Conservation (phyloP, 1,284 basidiomycete genomes). For the Papiliotrema nemorosa region DNA sequence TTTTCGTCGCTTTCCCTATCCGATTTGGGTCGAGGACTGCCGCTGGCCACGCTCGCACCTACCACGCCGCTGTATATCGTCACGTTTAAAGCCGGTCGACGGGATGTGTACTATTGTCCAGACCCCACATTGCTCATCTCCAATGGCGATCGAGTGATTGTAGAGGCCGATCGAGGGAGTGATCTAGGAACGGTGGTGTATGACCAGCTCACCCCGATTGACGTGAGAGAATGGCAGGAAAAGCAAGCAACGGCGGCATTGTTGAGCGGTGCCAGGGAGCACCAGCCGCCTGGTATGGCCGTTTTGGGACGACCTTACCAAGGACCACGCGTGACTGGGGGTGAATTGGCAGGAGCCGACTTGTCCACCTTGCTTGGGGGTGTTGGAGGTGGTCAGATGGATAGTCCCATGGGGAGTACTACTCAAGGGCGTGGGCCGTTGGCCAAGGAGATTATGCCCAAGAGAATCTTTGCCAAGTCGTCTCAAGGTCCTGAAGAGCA, state of each 20-base stretch:
- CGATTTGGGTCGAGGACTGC: conserved; percentile 85
- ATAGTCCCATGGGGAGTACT: conserved; percentile 25
- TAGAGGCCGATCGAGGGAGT: conserved; percentile 89
- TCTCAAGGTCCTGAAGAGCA: conserved; percentile 65
- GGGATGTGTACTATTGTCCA: conserved; percentile 86
- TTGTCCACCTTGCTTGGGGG: conserved; percentile 36
- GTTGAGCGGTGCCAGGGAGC: conserved; percentile 43
- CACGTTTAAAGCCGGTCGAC: conserved; percentile 94
- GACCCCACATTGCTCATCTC: conserved; percentile 57
- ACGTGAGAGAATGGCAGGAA: conserved; percentile 86
- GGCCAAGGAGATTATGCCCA: conserved; percentile 86
- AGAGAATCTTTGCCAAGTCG: conserved; percentile 96
- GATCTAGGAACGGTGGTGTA: conserved; percentile 88
- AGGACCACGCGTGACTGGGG: conserved; percentile 26
- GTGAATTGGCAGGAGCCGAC: conserved; percentile 43
- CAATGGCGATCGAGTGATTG: conserved; percentile 88
- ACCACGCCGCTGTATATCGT: conserved; percentile 91
- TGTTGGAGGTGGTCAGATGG: conserved; percentile 41
- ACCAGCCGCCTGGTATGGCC: conserved; percentile 50
- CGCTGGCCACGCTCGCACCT: conserved; percentile 72
- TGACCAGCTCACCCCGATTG: conserved; percentile 81
- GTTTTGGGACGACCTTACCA: conserved; percentile 23
- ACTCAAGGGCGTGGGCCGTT: conserved; percentile 36
- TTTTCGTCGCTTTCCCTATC: conserved; percentile 49
- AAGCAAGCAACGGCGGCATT: conserved; percentile 55